phyloP scores from a whole-genome alignment of 176 grass and related monocot genomes.

The Oryza glaberrima region DNA sequence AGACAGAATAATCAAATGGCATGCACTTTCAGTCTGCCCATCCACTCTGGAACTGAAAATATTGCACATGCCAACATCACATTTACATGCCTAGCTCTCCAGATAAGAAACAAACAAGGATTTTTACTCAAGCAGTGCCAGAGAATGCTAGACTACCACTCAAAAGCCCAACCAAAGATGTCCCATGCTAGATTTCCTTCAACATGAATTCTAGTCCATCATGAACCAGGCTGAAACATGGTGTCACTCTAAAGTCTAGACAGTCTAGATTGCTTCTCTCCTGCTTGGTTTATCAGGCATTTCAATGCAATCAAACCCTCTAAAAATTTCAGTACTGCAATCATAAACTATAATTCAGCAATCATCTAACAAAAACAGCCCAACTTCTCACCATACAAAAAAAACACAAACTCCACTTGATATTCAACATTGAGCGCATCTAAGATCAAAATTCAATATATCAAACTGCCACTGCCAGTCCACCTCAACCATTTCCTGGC shows the following conservation, averaged over 20 bases:
- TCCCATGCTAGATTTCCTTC: neutral
- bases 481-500: neutral
- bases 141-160: neutral
- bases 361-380: neutral
- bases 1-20: neutral
- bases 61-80: neutral
- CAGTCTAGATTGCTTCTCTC: neutral
- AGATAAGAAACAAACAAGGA: neutral
- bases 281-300: neutral
- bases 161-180: neutral
- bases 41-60: too few species aligned
- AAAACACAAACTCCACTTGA: neutral
- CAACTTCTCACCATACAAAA: neutral
- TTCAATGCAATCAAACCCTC: neutral
- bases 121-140: neutral
- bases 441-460: neutral
- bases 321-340: neutral
- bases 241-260: neutral
- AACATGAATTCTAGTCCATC: neutral
- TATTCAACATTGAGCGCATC: neutral
- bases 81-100: neutral
- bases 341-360: constrained; percentile 2
- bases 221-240: neutral
- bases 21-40: too few species aligned
- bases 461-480: neutral